Evolutionary conservation across 2,329 filamentous ascomycete species (phyloP), one percentile per base, ranked within the genome.

Genomic region (Paecilomyces variotii): DNA sequence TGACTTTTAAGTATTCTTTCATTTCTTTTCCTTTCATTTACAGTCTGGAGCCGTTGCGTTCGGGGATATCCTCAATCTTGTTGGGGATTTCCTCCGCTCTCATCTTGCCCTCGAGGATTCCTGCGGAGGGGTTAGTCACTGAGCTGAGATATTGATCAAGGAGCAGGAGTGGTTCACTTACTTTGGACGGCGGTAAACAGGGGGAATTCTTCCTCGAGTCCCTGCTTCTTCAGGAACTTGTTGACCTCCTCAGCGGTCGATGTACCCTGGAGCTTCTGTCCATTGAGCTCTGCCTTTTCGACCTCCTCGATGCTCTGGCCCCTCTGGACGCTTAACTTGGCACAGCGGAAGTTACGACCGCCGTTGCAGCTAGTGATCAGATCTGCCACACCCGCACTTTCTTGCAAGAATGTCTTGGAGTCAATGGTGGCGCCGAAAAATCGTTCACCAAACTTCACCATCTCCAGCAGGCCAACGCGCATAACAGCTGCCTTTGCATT

Each of bases 401-500:
- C 91, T 72, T 97, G 91, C n/a, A 93, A 97, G 73, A 99, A 97
- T 0, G 94, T 99, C 59, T 84, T 85, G 9, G 88, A 84, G 63
- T 88, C 84, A 27, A 94, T 87, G 0, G 89, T 90, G 68, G 92
- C 84, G 19, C 86, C 85, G 72, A 97, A 99, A 80, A 97, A 99
- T 67, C 88, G 86, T 74, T 92, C 91, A 64, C 93, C 93, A 66
- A 99, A 99, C 71, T 89, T 88, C 69, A 97, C 91, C 88, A 97
- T 96, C 78, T 99, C 94, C 67, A 97, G 82, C 53, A 99, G 84
- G 6, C 94, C 94, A 24, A 97, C 88, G 50, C 94, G 89, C 91
- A 99, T 97, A 61, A 99, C 87, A 53, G 94, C 94, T n/a, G 94
- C 91, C 79, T 99, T 97, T 64, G 93, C 93, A 67, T 97, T 99